These are phyloP conservation scores for Gyrodon lividus DNA, from an alignment of 768 basidiomycete species.

Conservation along the genomic window DNA sequence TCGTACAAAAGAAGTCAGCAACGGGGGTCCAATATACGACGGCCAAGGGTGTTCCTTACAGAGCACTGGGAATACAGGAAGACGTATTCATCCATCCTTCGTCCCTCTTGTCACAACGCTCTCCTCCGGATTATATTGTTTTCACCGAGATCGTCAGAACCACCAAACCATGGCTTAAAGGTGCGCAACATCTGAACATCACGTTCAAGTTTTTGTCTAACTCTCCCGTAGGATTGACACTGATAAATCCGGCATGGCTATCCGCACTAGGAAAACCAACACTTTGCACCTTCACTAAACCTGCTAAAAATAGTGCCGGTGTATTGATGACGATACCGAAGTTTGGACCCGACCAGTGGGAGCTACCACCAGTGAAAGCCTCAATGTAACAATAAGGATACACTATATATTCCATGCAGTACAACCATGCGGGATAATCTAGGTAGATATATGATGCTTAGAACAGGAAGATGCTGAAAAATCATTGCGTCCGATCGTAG, in stretches of 20 bases:
- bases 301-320: conserved; percentile 66
- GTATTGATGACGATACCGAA: conserved; percentile 74
- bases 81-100: conserved; percentile 93
- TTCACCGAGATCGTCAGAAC: conserved; percentile 83
- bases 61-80: conserved; percentile 73
- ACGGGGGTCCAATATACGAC: conserved; percentile 70
- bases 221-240: conserved; percentile 61
- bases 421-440: conserved; percentile 9
- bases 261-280: conserved; percentile 72
- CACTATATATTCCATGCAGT: conserved; percentile 11
- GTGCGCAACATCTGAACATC: conserved; percentile 37
- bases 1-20: conserved; percentile 56
- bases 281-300: conserved; percentile 88
- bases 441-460: conserved; percentile 1
- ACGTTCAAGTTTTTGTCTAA: conserved; percentile 2
- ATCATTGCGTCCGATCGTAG: neutral
- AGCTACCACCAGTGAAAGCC: conserved; percentile 62
- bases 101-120: conserved; percentile 63
- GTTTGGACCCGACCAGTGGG: conserved; percentile 86
- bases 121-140: conserved; percentile 85
- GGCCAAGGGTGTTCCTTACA: conserved; percentile 79
- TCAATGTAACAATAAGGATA: conserved; percentile 21
- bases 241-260: conserved; percentile 87
- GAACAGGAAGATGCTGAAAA: neutral
- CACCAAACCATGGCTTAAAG: conserved; percentile 75